Percentiles rank a stretch among this genome's conserved stretches.
Evolutionary conservation across 176 grass and related monocot species (phyloP).

Genomic region (Otatea glauca): DNA sequence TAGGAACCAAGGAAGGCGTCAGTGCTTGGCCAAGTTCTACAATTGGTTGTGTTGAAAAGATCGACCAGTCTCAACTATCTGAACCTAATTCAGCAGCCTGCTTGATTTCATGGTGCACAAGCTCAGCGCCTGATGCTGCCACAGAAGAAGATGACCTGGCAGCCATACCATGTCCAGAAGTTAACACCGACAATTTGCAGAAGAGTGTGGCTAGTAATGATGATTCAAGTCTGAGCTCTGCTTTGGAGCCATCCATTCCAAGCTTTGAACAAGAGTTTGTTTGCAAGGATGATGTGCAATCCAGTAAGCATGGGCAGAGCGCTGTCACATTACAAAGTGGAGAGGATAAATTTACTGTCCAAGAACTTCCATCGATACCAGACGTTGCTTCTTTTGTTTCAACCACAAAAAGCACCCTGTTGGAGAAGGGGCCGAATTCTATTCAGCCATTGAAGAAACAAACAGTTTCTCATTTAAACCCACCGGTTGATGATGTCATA

Average conservation of each 20-base stretch:
- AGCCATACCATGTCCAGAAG: constrained; percentile 44
- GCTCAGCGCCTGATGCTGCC: constrained; percentile 34
- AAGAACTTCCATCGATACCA: constrained; percentile 68
- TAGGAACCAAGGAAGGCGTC: constrained; percentile 46
- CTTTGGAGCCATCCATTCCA: constrained; percentile 50
- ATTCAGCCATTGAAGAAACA: constrained; percentile 55
- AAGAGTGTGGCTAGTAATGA: constrained; percentile 57
- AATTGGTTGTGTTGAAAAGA: constrained; percentile 45
- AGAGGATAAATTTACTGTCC: constrained; percentile 84
- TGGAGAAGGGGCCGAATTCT: constrained; percentile 39
- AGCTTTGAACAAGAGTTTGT: constrained; percentile 73
- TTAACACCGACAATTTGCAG: constrained; percentile 46
- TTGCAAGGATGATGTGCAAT: constrained; percentile 63
- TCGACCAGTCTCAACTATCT: constrained; percentile 54
- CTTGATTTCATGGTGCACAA: constrained; percentile 47
- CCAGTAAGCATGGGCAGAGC: constrained; percentile 42
- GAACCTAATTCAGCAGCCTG: constrained; percentile 50
- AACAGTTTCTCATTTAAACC: constrained; percentile 51
- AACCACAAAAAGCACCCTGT: constrained; percentile 24
- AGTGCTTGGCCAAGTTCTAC: constrained; percentile 39
- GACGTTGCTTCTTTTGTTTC: constrained; percentile 45
- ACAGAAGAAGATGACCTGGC: constrained; percentile 38
- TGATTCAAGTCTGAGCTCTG: constrained; percentile 45
- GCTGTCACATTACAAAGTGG: constrained; percentile 40
- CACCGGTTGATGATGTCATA: constrained; percentile 56